Evolutionary conservation across 495 filamentous ascomycete species (phyloP).

Genomic region (Neurospora terricola): DNA sequence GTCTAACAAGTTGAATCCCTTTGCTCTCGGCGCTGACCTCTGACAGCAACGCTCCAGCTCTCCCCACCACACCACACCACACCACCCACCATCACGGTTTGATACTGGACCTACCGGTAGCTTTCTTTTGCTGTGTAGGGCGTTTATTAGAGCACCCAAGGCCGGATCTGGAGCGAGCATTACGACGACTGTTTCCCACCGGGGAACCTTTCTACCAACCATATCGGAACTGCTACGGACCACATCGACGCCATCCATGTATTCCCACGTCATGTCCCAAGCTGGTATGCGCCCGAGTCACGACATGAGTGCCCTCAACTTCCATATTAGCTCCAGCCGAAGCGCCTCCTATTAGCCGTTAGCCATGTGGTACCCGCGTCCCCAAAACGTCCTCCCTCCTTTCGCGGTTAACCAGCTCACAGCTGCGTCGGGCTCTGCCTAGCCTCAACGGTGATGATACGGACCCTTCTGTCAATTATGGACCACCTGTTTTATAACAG

Average conservation of each 20-base stretch:
- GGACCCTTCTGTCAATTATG: constrained; percentile 5
- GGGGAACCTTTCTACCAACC: constrained; percentile 2
- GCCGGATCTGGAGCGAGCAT: neutral
- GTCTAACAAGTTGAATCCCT: constrained; percentile 1
- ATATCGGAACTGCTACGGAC: constrained; percentile 8
- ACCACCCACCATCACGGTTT: constrained; percentile 1
- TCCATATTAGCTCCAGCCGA: constrained; percentile 7
- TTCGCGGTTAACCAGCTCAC: constrained; percentile 21
- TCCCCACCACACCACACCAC: constrained; percentile 3
- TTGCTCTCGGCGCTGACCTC: neutral
- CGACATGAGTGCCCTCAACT: neutral
- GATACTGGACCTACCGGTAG: constrained; percentile 1
- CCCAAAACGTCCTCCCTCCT: constrained; percentile 6
- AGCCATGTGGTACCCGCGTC: constrained; percentile 7
- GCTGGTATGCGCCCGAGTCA: constrained; percentile 1
- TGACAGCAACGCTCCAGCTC: neutral
- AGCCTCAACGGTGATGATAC: constrained; percentile 20
- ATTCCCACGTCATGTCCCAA: neutral
- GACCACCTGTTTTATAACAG: neutral
- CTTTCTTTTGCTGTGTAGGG: neutral
- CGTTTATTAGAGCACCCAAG: neutral
- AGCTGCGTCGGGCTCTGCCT: constrained; percentile 9
- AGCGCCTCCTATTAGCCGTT: constrained; percentile 15
- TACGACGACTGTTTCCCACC: neutral
- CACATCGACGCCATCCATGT: neutral